These are phyloP conservation scores for Phaeophleospora eucalypticola DNA, from an alignment of 2,329 filamentous ascomycete genomes.

Conservation along the genomic window DNA sequence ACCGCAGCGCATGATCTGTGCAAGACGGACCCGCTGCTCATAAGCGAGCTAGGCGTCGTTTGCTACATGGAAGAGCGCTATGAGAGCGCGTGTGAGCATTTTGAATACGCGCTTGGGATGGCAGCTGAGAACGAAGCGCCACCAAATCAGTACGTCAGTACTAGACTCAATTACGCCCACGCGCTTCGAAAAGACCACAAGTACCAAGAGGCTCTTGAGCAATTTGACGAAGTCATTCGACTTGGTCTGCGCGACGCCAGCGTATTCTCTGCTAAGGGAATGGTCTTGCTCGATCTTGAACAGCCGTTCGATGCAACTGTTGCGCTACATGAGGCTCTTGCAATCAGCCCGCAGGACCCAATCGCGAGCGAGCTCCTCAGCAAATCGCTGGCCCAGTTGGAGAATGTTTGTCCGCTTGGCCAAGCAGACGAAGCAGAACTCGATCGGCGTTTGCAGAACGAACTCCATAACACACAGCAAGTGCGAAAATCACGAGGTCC, in stretches of 20 bases:
- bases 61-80: slow-evolving; percentile 85
- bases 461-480: slow-evolving; percentile 8
- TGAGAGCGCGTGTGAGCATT: slow-evolving; percentile 70
- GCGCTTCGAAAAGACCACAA: slow-evolving; percentile 70
- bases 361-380: slow-evolving; percentile 74
- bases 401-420: slow-evolving; percentile 45
- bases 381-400: slow-evolving; percentile 64
- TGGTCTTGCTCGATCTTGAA: slow-evolving; percentile 76
- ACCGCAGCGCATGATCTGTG: slow-evolving; percentile 82
- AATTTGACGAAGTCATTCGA: slow-evolving; percentile 84
- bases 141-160: slow-evolving; percentile 75
- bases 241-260: slow-evolving; percentile 70
- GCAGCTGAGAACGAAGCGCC: slow-evolving; percentile 71
- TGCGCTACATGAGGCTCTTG: slow-evolving; percentile 78
- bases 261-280: slow-evolving; percentile 76
- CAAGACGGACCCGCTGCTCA: slow-evolving; percentile 77
- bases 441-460: slow-evolving; percentile 20
- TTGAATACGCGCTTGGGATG: slow-evolving; percentile 70
- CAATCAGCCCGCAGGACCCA: slow-evolving; percentile 73
- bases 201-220: slow-evolving; percentile 66
- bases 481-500: slow-evolving; percentile 10
- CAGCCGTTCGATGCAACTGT: slow-evolving; percentile 72
- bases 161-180: slow-evolving; percentile 84
- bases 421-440: slow-evolving; percentile 39
- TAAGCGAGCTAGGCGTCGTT: slow-evolving; percentile 96